These are phyloP conservation scores for Phytophthora sansomeana DNA, from an alignment of 352 stramenopile genomes.

Conservation along the genomic window DNA sequence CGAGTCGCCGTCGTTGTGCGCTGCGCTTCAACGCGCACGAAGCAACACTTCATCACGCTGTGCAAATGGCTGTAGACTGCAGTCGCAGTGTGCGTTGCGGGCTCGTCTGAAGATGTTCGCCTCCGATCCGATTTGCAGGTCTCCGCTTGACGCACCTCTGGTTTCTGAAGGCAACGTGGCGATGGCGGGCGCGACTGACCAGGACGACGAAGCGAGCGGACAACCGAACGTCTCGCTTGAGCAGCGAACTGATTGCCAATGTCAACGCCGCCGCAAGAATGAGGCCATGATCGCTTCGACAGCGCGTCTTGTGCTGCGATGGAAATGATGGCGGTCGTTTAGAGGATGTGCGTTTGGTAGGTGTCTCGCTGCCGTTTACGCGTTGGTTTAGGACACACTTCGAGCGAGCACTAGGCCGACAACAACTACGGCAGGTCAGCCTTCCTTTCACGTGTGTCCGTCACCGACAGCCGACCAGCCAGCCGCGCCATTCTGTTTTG, in stretches of 20 bases:
- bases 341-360: background rate
- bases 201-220: background rate
- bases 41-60: slow-evolving; percentile 8
- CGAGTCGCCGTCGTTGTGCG: slow-evolving; percentile 2
- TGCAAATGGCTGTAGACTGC: too few relatives aligned
- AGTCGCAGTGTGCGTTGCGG: too few relatives aligned
- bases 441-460: too few relatives aligned
- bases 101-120: background rate
- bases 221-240: background rate
- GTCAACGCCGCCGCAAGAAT: background rate
- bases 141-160: background rate
- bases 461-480: background rate
- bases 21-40: background rate
- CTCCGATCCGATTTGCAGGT: slow-evolving; percentile 9
- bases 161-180: slow-evolving; percentile 1
- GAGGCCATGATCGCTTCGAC: too few relatives aligned
- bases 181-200: background rate
- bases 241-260: background rate
- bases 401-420: background rate
- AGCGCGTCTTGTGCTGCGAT: background rate
- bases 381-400: background rate
- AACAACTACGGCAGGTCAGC: too few relatives aligned
- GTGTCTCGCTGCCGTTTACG: background rate
- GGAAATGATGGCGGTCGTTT: background rate
- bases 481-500: background rate